Percentiles rank a stretch among this genome's conserved stretches.
These are phyloP conservation scores for Castanopsis chinensis DNA, from an alignment of 306 rosid species.

Conservation along the genomic window DNA sequence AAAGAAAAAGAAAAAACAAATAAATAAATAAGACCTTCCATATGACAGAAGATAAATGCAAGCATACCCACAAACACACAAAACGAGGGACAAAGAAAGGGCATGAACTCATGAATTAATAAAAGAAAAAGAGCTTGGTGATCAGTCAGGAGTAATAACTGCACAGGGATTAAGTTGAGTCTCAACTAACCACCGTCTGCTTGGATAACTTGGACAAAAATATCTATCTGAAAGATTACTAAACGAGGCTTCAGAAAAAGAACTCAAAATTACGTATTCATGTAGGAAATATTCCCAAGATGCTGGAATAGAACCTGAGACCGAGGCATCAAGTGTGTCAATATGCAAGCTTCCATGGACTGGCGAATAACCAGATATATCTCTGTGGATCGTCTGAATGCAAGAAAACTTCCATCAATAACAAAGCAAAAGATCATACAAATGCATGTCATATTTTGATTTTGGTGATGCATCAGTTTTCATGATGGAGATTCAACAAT, in stretches of 20 bases:
- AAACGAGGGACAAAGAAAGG: background rate
- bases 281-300: slow-evolving; percentile 24
- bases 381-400: slow-evolving; percentile 80
- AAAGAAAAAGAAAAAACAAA: background rate
- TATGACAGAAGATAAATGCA: background rate
- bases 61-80: background rate
- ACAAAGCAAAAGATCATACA: background rate
- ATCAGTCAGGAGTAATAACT: background rate
- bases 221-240: slow-evolving; percentile 61
- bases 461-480: background rate
- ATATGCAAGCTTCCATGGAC: slow-evolving; percentile 82
- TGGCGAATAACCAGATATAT: slow-evolving; percentile 87
- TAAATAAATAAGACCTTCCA: background rate
- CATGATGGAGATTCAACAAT: too few relatives aligned
- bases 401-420: slow-evolving; percentile 24
- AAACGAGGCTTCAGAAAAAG: slow-evolving; percentile 21
- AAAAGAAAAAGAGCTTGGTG: background rate
- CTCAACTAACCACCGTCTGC: slow-evolving; percentile 80
- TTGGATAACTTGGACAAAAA: slow-evolving; percentile 92
- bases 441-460: background rate
- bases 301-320: slow-evolving; percentile 61
- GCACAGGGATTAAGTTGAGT: slow-evolving; percentile 2
- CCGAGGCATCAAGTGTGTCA: slow-evolving; percentile 84
- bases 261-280: background rate
- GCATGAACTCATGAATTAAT: background rate